A percentile compares a stretch with the other conserved stretches of the same genome.
phyloP scores from a whole-genome alignment of 306 rosid species.

The Ziziphus jujuba region DNA sequence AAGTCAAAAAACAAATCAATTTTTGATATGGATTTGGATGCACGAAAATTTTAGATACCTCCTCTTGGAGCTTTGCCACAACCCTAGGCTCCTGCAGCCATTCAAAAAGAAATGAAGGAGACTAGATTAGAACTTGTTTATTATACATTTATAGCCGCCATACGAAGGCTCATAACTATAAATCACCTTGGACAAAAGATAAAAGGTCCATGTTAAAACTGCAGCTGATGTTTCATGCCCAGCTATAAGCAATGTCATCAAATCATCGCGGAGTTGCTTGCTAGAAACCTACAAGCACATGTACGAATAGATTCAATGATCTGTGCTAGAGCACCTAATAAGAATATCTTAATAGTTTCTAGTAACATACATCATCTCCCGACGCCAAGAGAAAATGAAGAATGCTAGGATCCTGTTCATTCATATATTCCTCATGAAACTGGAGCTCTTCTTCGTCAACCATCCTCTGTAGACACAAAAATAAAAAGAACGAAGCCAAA shows the following conservation, averaged over 20 bases:
- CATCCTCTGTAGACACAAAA: slow-evolving; percentile 70
- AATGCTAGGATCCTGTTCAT: slow-evolving; percentile 95
- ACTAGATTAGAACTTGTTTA: not conserved
- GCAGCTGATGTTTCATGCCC: slow-evolving; percentile 99
- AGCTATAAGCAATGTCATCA: slow-evolving; percentile 98
- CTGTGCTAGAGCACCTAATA: slow-evolving; percentile 2
- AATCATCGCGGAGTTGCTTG: slow-evolving; percentile 98
- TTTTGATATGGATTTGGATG: slow-evolving; percentile 19
- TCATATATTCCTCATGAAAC: slow-evolving; percentile 94
- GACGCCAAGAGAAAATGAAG: slow-evolving; percentile 96
- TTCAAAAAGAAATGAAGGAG: slow-evolving; percentile 6
- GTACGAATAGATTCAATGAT: slow-evolving; percentile 14
- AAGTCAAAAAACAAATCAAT: slow-evolving; percentile 4
- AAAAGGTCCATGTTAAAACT: slow-evolving; percentile 97
- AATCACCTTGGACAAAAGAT: slow-evolving; percentile 78
- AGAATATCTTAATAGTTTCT: not conserved
- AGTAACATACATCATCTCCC: slow-evolving; percentile 78
- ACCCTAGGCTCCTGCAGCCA: slow-evolving; percentile 80
- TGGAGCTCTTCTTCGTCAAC: slow-evolving; percentile 96
- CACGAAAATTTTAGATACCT: slow-evolving; percentile 49
- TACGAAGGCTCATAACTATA: not conserved
- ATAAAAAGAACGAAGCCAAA: slow-evolving; percentile 3
- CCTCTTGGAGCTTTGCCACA: slow-evolving; percentile 88
- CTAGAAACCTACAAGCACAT: slow-evolving; percentile 72
- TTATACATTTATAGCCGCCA: not conserved